Evolutionary conservation across 106 monocot genomes (phyloP), one percentile per base, ranked within the genome.

Genomic region (Apostasia shenzhenica): DNA sequence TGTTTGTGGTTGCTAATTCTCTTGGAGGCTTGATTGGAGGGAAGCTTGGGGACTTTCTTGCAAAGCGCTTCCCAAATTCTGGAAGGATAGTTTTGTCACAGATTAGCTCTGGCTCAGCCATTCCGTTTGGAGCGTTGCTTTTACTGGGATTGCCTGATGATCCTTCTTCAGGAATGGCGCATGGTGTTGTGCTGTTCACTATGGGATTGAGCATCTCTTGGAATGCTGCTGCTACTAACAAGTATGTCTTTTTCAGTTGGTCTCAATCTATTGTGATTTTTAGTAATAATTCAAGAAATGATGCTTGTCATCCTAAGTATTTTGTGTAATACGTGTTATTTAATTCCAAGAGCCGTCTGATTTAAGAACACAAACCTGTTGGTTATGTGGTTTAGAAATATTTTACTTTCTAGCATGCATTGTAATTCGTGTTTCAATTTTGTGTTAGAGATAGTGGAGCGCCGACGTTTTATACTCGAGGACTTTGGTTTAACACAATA

Each of bases 151-250:
- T 95, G 71, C 83, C 88, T 48, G 81, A 84, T 75, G 80, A 95
- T 9, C 79, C 91, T 0, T 79, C 85, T 39, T 70, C 88, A 2
- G 81, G 77, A 8, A 41, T 88, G 45, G 41, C 42, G 3, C 83
- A 86, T 79, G 91, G 65, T 1, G 6, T 95, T 41, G 79, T 88
- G 46, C 37, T 95, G 72, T 81, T 91, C 65, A 78, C 91, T 59
- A 95, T 95, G 91, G 94, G 94, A 8, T 59, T 95, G 52, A 76
- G 77, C 74, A 91, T 86, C 66, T 86, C 94, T 37, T 95, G 91
- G 94, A 95, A 95, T 67, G 91, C 67, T 74, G 63, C 94, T 9
- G 94, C 94, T 9, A 95, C 94, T 49, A 95, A 95, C 76, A 88
- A 91, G 94, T 88, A 94, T n/a, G 82, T 54, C 39, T 14, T 41